A percentile compares a stretch with the other conserved stretches of the same genome.
Evolutionary conservation across 1,284 basidiomycete species (phyloP).

Genomic region (Sporisorium reilianum): DNA sequence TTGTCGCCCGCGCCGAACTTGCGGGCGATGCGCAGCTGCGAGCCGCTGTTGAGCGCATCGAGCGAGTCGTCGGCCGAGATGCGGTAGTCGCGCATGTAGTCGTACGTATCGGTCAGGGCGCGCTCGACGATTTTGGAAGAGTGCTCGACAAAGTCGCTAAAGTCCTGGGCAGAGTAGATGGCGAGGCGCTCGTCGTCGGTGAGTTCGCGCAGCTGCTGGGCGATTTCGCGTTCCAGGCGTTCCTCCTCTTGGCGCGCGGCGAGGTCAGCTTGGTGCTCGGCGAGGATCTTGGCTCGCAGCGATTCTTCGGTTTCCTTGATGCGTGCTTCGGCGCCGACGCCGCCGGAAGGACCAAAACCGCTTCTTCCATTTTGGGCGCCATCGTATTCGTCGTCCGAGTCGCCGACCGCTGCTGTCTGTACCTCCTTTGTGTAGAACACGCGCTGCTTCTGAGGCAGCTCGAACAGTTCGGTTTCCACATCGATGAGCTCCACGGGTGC

Average conservation of each 20-base stretch:
- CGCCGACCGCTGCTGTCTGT: constrained; percentile 71
- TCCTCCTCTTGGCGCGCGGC: constrained; percentile 73
- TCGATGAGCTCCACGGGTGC: constrained; percentile 81
- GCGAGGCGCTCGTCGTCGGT: constrained; percentile 84
- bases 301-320: constrained; percentile 33
- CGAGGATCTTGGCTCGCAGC: constrained; percentile 39
- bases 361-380: neutral
- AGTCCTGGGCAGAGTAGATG: constrained; percentile 86
- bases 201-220: constrained; percentile 86
- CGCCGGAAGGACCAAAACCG: constrained; percentile 77
- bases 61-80: constrained; percentile 80
- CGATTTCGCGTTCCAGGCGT: constrained; percentile 75
- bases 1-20: constrained; percentile 59
- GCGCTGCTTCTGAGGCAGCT: constrained; percentile 84
- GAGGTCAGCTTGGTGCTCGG: constrained; percentile 62
- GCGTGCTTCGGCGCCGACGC: constrained; percentile 30
- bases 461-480: constrained; percentile 81
- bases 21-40: constrained; percentile 43
- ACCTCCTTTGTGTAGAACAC: constrained; percentile 94
- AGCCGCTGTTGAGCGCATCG: constrained; percentile 60
- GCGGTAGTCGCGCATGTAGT: constrained; percentile 95
- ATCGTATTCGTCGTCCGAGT: constrained; percentile 73
- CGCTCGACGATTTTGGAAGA: constrained; percentile 95
- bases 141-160: constrained; percentile 90
- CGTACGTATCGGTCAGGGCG: constrained; percentile 94